These are phyloP conservation scores for Murraya koenigii DNA, from an alignment of 345 rosid species.

Conservation along the genomic window DNA sequence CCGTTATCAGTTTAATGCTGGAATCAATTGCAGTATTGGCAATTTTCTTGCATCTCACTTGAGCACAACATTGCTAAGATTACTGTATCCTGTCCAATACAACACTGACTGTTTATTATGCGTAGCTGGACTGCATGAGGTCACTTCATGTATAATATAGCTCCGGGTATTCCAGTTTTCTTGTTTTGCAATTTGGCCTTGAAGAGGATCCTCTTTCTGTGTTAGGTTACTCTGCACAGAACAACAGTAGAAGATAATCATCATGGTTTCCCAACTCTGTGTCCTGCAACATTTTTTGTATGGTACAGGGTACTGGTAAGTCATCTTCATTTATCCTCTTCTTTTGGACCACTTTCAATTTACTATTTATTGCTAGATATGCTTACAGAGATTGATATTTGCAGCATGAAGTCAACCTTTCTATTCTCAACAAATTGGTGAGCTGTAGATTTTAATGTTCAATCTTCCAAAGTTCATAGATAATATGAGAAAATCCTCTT, in stretches of 20 bases:
- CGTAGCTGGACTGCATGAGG: background rate
- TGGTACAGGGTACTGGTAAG: constrained; percentile 81
- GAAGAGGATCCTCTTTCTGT: constrained; percentile 12
- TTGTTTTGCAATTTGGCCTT: background rate
- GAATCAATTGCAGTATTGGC: background rate
- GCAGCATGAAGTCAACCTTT: constrained; percentile 84
- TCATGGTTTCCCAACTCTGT: constrained; percentile 55
- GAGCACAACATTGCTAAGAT: background rate
- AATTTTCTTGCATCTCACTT: background rate
- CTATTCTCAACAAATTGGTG: constrained; percentile 55
- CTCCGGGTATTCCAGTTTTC: background rate
- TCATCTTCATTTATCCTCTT: background rate
- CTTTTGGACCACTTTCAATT: background rate
- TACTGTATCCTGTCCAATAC: background rate
- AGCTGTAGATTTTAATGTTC: constrained; percentile 21
- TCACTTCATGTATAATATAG: background rate
- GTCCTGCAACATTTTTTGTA: constrained; percentile 62
- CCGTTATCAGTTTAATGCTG: background rate
- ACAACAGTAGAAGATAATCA: constrained; percentile 36
- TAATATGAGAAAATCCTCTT: background rate
- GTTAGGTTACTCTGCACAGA: constrained; percentile 44
- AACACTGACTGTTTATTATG: background rate
- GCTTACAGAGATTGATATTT: constrained; percentile 21
- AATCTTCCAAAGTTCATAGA: constrained; percentile 4
- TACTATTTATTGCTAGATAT: constrained; percentile 1